phyloP scores from a whole-genome alignment of 228 moss, liverwort and hornwort genomes.

The Sphagnum fallax region DNA sequence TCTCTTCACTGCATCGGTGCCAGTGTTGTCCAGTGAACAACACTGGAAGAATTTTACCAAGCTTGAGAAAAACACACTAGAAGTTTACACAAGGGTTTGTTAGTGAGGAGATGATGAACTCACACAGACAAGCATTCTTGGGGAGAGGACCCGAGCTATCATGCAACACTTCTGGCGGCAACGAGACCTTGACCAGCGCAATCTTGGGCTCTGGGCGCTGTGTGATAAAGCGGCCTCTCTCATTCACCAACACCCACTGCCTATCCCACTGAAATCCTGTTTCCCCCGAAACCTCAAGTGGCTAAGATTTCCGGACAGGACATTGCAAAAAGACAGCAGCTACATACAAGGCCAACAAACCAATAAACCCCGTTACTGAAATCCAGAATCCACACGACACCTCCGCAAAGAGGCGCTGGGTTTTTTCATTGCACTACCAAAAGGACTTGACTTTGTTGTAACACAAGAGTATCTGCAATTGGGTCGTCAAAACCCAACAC shows the following conservation, averaged over 20 bases:
- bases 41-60: not conserved
- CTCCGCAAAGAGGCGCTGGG: not conserved
- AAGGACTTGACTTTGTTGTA: not conserved
- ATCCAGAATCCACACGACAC: not conserved
- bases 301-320: not conserved
- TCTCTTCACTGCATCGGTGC: too few relatives aligned
- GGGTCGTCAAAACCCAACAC: too few relatives aligned
- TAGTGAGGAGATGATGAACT: slow-evolving; percentile 10
- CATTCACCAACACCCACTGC: slow-evolving; percentile 77
- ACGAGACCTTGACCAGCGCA: slow-evolving; percentile 50
- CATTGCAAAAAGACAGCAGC: not conserved
- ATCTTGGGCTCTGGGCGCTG: slow-evolving; percentile 63
- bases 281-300: not conserved
- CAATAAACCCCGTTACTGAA: not conserved
- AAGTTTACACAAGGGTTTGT: not conserved
- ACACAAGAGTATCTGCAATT: not conserved
- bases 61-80: not conserved
- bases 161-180: slow-evolving; percentile 66
- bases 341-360: not conserved
- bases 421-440: not conserved
- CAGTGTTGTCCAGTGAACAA: not conserved
- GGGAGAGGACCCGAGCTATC: slow-evolving; percentile 34
- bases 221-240: slow-evolving; percentile 45
- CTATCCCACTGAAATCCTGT: slow-evolving; percentile 82
- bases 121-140: slow-evolving; percentile 65